Evolutionary conservation across 768 basidiomycete species (phyloP).

Genomic region (Boletus rubescentipes): DNA sequence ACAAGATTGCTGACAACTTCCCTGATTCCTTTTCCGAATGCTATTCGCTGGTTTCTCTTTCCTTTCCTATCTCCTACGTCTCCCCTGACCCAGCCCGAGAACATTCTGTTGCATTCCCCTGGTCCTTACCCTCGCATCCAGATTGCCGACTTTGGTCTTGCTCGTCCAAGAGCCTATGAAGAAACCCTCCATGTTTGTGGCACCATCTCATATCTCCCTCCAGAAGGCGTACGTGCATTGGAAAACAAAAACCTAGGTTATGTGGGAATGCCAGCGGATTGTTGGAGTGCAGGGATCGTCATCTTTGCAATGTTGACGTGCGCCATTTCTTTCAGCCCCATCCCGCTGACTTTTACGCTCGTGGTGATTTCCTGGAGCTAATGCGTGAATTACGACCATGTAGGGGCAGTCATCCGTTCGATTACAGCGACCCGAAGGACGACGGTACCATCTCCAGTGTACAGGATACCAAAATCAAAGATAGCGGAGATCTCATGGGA

Average conservation of each 20-base stretch:
- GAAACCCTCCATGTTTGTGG: conserved; percentile 85
- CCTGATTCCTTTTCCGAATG: neutral
- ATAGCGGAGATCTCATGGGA: conserved; percentile 32
- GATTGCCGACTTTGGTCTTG: conserved; percentile 86
- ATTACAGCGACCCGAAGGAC: conserved; percentile 45
- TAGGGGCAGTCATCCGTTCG: conserved; percentile 79
- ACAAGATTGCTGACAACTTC: neutral
- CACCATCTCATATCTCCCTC: conserved; percentile 84
- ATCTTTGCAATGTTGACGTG: conserved; percentile 84
- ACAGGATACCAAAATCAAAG: conserved; percentile 30
- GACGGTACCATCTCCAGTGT: conserved; percentile 4
- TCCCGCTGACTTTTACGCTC: neutral
- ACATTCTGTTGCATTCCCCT: conserved; percentile 74
- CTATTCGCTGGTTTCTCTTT: neutral
- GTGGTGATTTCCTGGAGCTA: conserved; percentile 5
- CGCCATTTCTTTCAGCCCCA: conserved; percentile 29
- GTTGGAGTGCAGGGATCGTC: conserved; percentile 84
- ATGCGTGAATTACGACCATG: conserved; percentile 1
- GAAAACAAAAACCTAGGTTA: conserved; percentile 74
- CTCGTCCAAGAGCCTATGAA: conserved; percentile 74
- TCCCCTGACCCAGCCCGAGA: conserved; percentile 60
- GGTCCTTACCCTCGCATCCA: conserved; percentile 83
- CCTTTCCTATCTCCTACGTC: neutral
- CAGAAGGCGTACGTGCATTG: conserved; percentile 79
- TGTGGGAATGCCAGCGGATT: conserved; percentile 82